Evolutionary conservation across 257 asterid genomes (phyloP), one percentile per base, ranked within the genome.

Genomic region (Cordia subcordata): DNA sequence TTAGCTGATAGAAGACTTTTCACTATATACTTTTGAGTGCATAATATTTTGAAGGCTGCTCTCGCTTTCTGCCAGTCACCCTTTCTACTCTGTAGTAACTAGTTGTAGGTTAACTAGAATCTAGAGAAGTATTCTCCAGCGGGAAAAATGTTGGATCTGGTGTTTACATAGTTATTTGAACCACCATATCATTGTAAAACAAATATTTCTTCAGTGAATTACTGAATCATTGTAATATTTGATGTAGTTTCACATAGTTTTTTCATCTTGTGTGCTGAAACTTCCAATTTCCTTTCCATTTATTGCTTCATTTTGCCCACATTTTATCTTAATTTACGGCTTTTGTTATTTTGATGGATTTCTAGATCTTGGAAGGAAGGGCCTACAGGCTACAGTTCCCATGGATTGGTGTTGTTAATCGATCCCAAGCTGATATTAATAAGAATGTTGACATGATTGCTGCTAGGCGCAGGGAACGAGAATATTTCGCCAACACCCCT

Each of bases 361-460:
- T 59, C 22, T 57, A 86, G 95, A 82, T 86, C 55, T 64, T 86
- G 80, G 95, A 86, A 71, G 95, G 95, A 72, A 77, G 46, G 67
- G 57, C 93, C 15, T 86, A 81, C 75, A 84, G 72, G 79, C 79
- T 86, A 75, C 95, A 86, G 80, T 84, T 80, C 69, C 95, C 93
- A 50, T 86, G 95, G 95, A 79, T 86, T 60, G 95, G 95, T 79
- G 85, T 86, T 68, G 95, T 86, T 57, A 86, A 86, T 78, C 93
- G 95, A 52, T 86, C 95, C 61, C 95, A 84, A 73, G 83, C 80
- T 49, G 95, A 86, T 70, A 86, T 86, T 40, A 86, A 86, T 68
- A 83, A 81, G 66, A 81, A 79, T 55, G 87, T 81, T 47, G 95
- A 86, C 76, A 86, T 86, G 95, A 79, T 86, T 75, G 95, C 95